These are phyloP conservation scores for Candida chilensis DNA, from an alignment of 805 yeast species.

Conservation along the genomic window DNA sequence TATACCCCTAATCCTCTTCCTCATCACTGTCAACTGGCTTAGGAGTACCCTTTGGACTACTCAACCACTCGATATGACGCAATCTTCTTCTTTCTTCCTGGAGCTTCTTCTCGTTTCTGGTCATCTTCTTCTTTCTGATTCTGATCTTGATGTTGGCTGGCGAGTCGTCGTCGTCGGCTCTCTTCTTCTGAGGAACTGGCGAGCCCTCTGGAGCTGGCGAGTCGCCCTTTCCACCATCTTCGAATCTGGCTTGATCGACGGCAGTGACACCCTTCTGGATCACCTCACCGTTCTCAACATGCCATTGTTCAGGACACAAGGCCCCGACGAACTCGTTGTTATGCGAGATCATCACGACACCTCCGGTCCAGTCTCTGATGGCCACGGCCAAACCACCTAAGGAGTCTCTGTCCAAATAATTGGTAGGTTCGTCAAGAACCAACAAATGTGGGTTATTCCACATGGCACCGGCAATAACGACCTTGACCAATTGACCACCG, in stretches of 20 bases:
- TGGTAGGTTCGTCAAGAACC: constrained; percentile 97
- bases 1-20: constrained; percentile 47
- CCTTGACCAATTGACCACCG: constrained; percentile 97
- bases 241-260: constrained; percentile 73
- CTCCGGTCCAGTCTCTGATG: constrained; percentile 96
- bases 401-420: constrained; percentile 95
- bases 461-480: constrained; percentile 98
- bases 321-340: constrained; percentile 97
- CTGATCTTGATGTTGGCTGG: constrained; percentile 95
- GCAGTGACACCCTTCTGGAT: constrained; percentile 74
- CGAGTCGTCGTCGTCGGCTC: constrained; percentile 71
- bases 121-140: constrained; percentile 91
- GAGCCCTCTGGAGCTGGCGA: constrained; percentile 38
- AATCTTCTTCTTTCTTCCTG: constrained; percentile 91
- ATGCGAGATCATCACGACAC: constrained; percentile 97
- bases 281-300: constrained; percentile 86
- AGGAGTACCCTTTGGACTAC: constrained; percentile 96
- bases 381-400: constrained; percentile 97
- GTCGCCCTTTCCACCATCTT: constrained; percentile 60
- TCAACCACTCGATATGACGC: constrained; percentile 91
- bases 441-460: constrained; percentile 98
- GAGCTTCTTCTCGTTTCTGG: constrained; percentile 89
- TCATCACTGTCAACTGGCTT: constrained; percentile 91
- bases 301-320: constrained; percentile 97
- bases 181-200: constrained; percentile 27